Evolutionary conservation across 352 stramenopile genomes (phyloP).

Genomic region (Thalassiosira delicatula): DNA sequence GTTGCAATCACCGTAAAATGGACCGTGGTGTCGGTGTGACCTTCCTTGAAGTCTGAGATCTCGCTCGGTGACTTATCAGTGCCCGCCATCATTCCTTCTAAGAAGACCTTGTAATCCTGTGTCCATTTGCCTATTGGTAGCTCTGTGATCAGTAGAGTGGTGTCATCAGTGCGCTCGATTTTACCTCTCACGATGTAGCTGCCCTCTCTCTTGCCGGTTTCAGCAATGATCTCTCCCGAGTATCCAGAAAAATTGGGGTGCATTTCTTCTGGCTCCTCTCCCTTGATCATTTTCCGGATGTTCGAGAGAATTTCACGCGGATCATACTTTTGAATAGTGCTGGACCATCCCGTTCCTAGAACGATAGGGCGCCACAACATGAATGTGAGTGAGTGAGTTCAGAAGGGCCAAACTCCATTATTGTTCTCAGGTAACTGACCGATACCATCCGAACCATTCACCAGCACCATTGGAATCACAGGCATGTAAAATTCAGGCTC

Average conservation of each 20-base stretch:
- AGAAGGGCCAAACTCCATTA: too few species aligned
- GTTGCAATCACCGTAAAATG: constrained; percentile 86
- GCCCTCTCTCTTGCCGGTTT: constrained; percentile 72
- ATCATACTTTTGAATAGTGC: constrained; percentile 90
- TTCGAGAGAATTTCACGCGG: constrained; percentile 96
- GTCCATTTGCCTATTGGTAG: constrained; percentile 96
- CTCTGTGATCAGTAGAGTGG: constrained; percentile 95
- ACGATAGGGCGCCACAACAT: too few species aligned
- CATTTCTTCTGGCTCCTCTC: constrained; percentile 87
- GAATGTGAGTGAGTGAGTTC: too few species aligned
- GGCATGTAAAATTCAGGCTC: constrained; percentile 98
- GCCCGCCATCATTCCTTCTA: constrained; percentile 91
- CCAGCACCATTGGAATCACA: constrained; percentile 93
- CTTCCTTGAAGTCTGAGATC: constrained; percentile 93
- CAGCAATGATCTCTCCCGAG: constrained; percentile 85
- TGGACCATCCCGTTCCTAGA: too few species aligned
- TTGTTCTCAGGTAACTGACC: too few species aligned
- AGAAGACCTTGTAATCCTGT: constrained; percentile 52
- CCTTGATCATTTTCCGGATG: constrained; percentile 86
- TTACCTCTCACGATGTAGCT: constrained; percentile 80
- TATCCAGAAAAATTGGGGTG: constrained; percentile 96
- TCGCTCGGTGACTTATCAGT: constrained; percentile 85
- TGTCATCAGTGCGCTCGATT: constrained; percentile 89
- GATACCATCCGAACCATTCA: constrained; percentile 99
- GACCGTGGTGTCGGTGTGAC: constrained; percentile 94